A percentile compares a stretch with the other conserved stretches of the same genome.
Conservation (phyloP, 306 rosid species). For the Casuarina cunninghamiana region DNA sequence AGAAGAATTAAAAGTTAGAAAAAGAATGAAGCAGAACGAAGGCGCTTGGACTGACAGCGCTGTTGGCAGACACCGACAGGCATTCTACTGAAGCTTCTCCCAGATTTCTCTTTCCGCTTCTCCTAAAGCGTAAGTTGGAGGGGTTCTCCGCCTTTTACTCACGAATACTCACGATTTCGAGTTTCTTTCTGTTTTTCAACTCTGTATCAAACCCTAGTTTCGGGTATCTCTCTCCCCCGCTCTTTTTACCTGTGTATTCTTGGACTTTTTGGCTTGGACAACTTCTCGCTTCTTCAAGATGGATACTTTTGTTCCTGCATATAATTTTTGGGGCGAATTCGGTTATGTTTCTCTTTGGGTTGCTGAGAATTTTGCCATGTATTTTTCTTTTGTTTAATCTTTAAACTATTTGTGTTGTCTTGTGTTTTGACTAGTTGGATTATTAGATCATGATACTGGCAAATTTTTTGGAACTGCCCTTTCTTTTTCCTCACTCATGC, state of each 20-base stretch:
- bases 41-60: neutral
- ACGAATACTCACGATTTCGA: neutral
- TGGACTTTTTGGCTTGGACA: neutral
- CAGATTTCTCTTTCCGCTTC: neutral
- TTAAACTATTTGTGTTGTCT: neutral
- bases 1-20: neutral
- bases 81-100: neutral
- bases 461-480: too few relatives aligned
- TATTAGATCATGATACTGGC: neutral
- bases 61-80: neutral
- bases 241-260: neutral
- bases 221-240: conserved; percentile 2
- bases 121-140: neutral
- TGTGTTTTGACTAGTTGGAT: neutral
- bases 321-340: neutral
- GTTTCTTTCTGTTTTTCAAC: conserved; percentile 3
- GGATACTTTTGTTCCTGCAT: too few relatives aligned
- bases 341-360: neutral
- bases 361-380: neutral
- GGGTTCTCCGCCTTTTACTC: neutral
- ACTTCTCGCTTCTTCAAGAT: conserved; percentile 2
- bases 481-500: neutral
- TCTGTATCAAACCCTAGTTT: conserved; percentile 27
- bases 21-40: neutral
- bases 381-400: neutral